A percentile compares a stretch with the other conserved stretches of the same genome.
phyloP scores from a whole-genome alignment of 805 yeast genomes.

The Metahyphopichia silvanorum region DNA sequence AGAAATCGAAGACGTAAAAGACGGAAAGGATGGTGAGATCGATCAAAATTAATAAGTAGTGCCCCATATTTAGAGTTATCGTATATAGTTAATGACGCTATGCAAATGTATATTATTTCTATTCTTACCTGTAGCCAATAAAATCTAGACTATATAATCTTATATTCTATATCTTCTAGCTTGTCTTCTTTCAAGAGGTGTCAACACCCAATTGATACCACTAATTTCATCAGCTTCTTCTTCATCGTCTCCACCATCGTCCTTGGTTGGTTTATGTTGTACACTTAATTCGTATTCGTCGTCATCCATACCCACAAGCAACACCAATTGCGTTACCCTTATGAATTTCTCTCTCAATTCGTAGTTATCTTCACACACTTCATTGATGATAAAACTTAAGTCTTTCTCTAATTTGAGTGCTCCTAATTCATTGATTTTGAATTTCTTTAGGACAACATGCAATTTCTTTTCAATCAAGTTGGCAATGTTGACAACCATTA shows the following conservation, averaged over 20 bases:
- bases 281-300: slow-evolving; percentile 41
- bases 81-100: background rate
- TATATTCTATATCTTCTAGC: slow-evolving; percentile 58
- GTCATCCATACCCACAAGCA: slow-evolving; percentile 80
- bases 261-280: slow-evolving; percentile 25
- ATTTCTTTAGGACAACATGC: slow-evolving; percentile 58
- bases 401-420: slow-evolving; percentile 82
- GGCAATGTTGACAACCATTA: slow-evolving; percentile 55
- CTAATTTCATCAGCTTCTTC: slow-evolving; percentile 16
- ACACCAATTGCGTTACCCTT: slow-evolving; percentile 78
- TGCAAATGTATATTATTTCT: background rate
- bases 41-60: background rate
- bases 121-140: background rate
- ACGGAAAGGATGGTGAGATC: background rate
- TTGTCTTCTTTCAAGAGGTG: slow-evolving; percentile 68
- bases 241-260: slow-evolving; percentile 34
- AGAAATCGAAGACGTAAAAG: slow-evolving; percentile 9
- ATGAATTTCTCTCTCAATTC: slow-evolving; percentile 73
- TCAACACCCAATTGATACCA: slow-evolving; percentile 66
- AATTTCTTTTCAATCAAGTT: slow-evolving; percentile 61
- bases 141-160: slow-evolving; percentile 6
- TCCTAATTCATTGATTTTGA: slow-evolving; percentile 71
- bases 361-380: slow-evolving; percentile 70
- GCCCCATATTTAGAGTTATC: background rate
- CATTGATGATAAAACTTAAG: slow-evolving; percentile 67